Evolutionary conservation across 2,329 filamentous ascomycete genomes (phyloP), one percentile per base, ranked within the genome.

Genomic region (Fusarium xyrophilum): DNA sequence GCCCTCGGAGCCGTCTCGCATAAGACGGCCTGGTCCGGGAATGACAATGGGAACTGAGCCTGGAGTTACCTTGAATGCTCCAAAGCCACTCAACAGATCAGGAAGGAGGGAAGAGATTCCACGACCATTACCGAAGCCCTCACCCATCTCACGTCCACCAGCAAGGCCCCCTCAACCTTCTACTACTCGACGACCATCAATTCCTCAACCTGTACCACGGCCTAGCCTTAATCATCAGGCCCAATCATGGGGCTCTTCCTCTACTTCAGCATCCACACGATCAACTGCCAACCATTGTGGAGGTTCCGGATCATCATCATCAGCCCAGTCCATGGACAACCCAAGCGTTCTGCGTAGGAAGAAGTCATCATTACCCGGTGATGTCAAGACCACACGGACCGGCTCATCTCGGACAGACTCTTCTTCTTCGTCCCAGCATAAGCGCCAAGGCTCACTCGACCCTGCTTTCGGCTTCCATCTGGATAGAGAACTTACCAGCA

Each of bases 261-360:
- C 71, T 36, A 79, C 76, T 27, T 74, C 75, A 56, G 74, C 72
- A 9, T 78, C 79, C 25, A 74, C 70, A 21, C 71, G 73, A 23
- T 75, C 76, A n/a, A 72, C 68, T 23, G 67, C 75, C 30, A 79
- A 78, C 23, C 68, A 73, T 40, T 74, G 75, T 35, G 74, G 75
- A 33, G 73, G 70, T 38, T 79, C 79, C 30, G 76, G 76, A 15
- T 77, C 77, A 25, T 76, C 77, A 19, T 74, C 77, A 8, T 77
- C 78, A 7, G 73, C 75, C 46, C 77, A 75, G 33, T 79, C 78
- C 1, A 73, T 78, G 40, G 77, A 78, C 40, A 75, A 74, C 42
- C 69, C 73, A 27, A 79, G 75, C 70, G 78, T 82, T 12, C 74
- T 86, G 48, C 79, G 83, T 68, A 82, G 82, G 69, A 88, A 86